These are phyloP conservation scores for Cladosporium sp. DNA, from an alignment of 2,329 filamentous ascomycete genomes.

Conservation along the genomic window DNA sequence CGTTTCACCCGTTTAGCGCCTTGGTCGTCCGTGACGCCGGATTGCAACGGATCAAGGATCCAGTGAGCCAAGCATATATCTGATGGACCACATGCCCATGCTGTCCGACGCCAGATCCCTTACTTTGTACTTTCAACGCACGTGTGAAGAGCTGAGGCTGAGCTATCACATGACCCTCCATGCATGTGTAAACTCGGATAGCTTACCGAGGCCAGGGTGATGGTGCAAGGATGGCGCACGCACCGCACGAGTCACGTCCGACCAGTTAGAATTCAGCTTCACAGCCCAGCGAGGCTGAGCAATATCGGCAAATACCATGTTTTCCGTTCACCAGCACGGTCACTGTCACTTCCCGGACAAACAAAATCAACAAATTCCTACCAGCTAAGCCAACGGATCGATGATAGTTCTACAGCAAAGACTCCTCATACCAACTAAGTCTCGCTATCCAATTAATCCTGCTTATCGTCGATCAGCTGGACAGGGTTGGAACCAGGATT, in stretches of 20 bases:
- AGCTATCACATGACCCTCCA: neutral
- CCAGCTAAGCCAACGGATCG: neutral
- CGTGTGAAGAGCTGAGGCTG: neutral
- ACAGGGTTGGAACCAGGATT: neutral
- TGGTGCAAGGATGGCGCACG: neutral
- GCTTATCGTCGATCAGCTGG: neutral
- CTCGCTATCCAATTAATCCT: neutral
- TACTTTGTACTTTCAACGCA: neutral
- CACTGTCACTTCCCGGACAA: neutral
- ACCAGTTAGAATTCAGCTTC: neutral
- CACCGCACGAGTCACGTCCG: neutral
- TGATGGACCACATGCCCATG: neutral
- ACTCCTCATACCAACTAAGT: neutral
- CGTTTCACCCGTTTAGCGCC: neutral
- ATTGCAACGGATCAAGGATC: neutral
- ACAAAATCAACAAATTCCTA: neutral
- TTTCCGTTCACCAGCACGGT: neutral
- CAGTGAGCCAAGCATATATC: neutral
- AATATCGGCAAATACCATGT: neutral
- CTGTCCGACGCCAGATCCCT: neutral
- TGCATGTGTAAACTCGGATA: neutral
- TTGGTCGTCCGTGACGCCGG: neutral
- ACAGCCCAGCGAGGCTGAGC: constrained; percentile 11
- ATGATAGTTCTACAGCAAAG: neutral
- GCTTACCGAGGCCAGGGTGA: neutral